Percentiles rank a stretch among this genome's conserved stretches.
Evolutionary conservation across 805 yeast species (phyloP).

Genomic region (Ogataea philodendri): DNA sequence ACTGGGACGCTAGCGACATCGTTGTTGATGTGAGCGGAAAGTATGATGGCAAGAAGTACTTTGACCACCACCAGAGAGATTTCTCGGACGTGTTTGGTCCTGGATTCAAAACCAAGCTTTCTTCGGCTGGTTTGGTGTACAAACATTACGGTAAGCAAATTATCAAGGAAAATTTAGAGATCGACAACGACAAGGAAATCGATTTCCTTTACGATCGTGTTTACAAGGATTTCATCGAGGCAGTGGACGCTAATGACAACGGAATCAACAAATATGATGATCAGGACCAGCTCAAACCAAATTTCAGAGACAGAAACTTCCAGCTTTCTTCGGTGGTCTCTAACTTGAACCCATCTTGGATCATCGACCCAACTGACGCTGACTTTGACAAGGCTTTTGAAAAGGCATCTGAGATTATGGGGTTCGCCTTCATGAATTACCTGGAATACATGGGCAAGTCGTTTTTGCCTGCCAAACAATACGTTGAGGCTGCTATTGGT

Average conservation of each 20-base stretch:
- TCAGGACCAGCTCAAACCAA: slow-evolving; percentile 50
- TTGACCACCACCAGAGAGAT: slow-evolving; percentile 96
- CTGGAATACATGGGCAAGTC: slow-evolving; percentile 73
- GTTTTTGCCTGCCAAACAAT: slow-evolving; percentile 86
- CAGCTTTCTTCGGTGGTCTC: slow-evolving; percentile 77
- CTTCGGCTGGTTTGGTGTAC: slow-evolving; percentile 91
- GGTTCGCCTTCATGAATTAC: slow-evolving; percentile 66
- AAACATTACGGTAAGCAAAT: slow-evolving; percentile 80
- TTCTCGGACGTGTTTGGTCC: slow-evolving; percentile 71
- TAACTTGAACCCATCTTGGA: slow-evolving; percentile 84
- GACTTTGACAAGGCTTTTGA: slow-evolving; percentile 64
- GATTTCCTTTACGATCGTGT: slow-evolving; percentile 69
- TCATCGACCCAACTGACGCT: slow-evolving; percentile 60
- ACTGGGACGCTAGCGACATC: slow-evolving; percentile 84
- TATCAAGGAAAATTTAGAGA: slow-evolving; percentile 50
- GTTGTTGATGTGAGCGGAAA: slow-evolving; percentile 94
- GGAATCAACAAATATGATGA: slow-evolving; percentile 74
- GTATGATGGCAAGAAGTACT: slow-evolving; percentile 80
- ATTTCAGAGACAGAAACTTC: slow-evolving; percentile 70
- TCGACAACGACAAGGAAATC: slow-evolving; percentile 41
- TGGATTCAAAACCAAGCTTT: slow-evolving; percentile 69
- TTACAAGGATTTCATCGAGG: slow-evolving; percentile 85
- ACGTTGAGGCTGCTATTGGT: slow-evolving; percentile 70
- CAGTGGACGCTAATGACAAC: slow-evolving; percentile 94
- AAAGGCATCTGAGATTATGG: slow-evolving; percentile 80